Conservation (phyloP, 352 stramenopile species). For the Proteromonas lacertae region DNA sequence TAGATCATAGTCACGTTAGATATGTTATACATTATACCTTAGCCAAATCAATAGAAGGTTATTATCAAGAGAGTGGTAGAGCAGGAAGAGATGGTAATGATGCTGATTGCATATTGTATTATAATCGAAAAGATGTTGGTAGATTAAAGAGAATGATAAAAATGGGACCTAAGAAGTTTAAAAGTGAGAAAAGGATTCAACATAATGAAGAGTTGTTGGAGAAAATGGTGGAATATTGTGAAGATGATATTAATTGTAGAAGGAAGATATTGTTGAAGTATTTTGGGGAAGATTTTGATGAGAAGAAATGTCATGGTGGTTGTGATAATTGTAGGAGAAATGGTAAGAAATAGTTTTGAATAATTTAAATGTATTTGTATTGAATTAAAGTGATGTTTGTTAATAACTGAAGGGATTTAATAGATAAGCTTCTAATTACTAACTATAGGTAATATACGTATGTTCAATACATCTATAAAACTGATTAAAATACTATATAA, state of each 20-base stretch:
- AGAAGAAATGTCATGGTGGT: too few species aligned
- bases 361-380: too few species aligned
- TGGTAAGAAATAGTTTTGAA: too few species aligned
- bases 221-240: slow-evolving; percentile 1
- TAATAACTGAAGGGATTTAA: too few species aligned
- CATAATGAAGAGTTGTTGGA: not conserved
- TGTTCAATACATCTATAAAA: too few species aligned
- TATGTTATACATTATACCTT: slow-evolving; percentile 36
- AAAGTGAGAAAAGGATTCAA: not conserved
- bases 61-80: slow-evolving; percentile 76
- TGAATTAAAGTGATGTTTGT: too few species aligned
- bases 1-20: slow-evolving; percentile 76
- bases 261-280: not conserved
- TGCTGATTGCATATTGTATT: slow-evolving; percentile 43
- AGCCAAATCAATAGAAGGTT: slow-evolving; percentile 64
- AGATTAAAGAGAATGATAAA: not conserved
- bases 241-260: not conserved
- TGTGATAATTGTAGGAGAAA: too few species aligned
- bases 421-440: too few species aligned
- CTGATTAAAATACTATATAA: too few species aligned
- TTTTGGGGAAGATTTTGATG: too few species aligned
- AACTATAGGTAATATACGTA: too few species aligned
- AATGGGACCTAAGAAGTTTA: not conserved
- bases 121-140: slow-evolving; percentile 26
- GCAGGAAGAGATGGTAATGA: slow-evolving; percentile 60